These are phyloP conservation scores for Liquidambar formosana DNA, from an alignment of 164 flowering plant species.

Conservation along the genomic window DNA sequence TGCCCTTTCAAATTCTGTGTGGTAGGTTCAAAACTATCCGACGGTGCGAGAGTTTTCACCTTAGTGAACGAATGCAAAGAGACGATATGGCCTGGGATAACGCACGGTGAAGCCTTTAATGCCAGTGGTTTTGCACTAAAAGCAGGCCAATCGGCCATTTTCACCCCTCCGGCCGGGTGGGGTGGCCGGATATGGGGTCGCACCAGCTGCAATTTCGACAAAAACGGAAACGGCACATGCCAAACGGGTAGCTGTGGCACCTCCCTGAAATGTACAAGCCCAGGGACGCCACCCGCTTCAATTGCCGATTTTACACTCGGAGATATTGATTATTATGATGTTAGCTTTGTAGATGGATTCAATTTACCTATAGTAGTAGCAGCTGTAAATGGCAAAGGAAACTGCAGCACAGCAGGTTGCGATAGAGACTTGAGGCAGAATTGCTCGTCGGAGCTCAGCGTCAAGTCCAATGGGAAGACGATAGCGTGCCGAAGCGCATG, in stretches of 20 bases:
- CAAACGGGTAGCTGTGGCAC: conserved; percentile 37
- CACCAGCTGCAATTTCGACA: conserved; percentile 39
- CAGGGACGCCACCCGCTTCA: conserved; percentile 27
- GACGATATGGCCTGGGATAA: conserved; percentile 40
- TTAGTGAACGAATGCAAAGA: conserved; percentile 36
- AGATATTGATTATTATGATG: conserved; percentile 26
- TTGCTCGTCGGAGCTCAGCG: conserved; percentile 30
- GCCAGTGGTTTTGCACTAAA: conserved; percentile 23
- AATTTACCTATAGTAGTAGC: conserved; percentile 28
- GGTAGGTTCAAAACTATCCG: conserved; percentile 6
- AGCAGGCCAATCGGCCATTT: conserved; percentile 26
- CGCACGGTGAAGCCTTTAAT: conserved; percentile 9
- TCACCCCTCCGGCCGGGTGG: conserved; percentile 27
- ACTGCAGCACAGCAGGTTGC: conserved; percentile 38
- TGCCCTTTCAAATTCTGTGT: too few relatives aligned
- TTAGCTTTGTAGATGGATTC: conserved; percentile 40
- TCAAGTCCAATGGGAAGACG: conserved; percentile 22
- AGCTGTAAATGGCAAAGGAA: conserved; percentile 27
- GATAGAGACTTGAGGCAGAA: conserved; percentile 35
- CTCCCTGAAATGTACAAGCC: conserved; percentile 31
- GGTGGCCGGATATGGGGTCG: conserved; percentile 42
- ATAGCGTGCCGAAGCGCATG: conserved; percentile 38
- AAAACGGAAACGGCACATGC: conserved; percentile 27
- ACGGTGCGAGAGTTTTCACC: conserved; percentile 22
- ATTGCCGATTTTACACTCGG: conserved; percentile 38